Percentiles rank a stretch among this genome's conserved stretches.
These are phyloP conservation scores for Dunaliella primolecta DNA, from an alignment of 139 green algal genomes.

Conservation along the genomic window DNA sequence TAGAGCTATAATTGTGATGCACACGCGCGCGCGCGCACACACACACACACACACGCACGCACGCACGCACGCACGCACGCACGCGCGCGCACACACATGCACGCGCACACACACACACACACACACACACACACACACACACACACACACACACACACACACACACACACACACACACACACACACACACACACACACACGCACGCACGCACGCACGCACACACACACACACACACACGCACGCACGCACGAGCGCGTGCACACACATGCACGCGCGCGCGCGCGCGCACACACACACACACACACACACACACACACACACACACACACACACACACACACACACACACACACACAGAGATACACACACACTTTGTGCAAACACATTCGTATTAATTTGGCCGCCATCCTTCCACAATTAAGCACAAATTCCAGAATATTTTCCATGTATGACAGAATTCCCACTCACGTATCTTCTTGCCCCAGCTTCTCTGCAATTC, in stretches of 20 bases:
- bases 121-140: not conserved
- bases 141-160: not conserved
- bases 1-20: too few relatives aligned
- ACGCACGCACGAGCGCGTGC: not conserved
- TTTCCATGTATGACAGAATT: not conserved
- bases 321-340: not conserved
- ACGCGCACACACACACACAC: not conserved
- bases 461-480: constrained; percentile 55
- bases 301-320: constrained; percentile 1
- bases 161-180: not conserved
- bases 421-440: not conserved
- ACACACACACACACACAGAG: not conserved
- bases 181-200: not conserved
- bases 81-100: too few relatives aligned
- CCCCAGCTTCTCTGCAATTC: constrained; percentile 78
- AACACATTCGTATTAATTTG: not conserved
- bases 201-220: not conserved
- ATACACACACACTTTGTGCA: not conserved
- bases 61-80: too few relatives aligned
- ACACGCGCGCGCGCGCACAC: too few relatives aligned
- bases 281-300: not conserved
- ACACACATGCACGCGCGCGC: not conserved
- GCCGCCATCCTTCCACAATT: not conserved
- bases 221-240: not conserved
- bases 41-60: too few relatives aligned